These are phyloP conservation scores for Fusarium illudens DNA, from an alignment of 2,329 filamentous ascomycete species.

Conservation along the genomic window DNA sequence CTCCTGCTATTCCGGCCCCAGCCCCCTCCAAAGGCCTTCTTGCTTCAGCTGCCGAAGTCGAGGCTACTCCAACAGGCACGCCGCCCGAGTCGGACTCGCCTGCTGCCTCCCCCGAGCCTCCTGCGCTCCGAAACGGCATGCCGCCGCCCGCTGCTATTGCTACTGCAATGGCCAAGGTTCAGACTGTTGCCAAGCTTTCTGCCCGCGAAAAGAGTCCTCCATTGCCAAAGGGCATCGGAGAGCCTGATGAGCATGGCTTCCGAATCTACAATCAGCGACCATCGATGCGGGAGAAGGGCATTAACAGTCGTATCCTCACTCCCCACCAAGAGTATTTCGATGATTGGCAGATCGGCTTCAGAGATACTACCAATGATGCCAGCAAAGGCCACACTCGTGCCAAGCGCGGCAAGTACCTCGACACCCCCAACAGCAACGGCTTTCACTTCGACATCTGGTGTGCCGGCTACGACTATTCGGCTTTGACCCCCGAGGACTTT, in stretches of 20 bases:
- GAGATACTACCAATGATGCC: constrained; percentile 65
- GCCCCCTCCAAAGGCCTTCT: constrained; percentile 51
- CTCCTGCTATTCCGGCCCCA: constrained; percentile 37
- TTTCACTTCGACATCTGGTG: constrained; percentile 64
- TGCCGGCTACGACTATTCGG: constrained; percentile 61
- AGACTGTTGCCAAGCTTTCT: constrained; percentile 40
- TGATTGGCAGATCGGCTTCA: constrained; percentile 66
- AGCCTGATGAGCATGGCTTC: constrained; percentile 62
- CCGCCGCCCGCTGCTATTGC: constrained; percentile 10
- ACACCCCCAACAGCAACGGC: constrained; percentile 62
- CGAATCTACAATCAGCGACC: constrained; percentile 54
- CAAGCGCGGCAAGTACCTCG: constrained; percentile 62
- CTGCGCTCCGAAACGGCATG: constrained; percentile 40
- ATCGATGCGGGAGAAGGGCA: constrained; percentile 52
- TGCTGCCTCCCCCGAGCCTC: constrained; percentile 49
- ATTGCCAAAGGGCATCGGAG: constrained; percentile 51
- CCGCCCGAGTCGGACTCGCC: constrained; percentile 49
- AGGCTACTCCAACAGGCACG: constrained; percentile 47
- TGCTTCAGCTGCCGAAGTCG: constrained; percentile 50
- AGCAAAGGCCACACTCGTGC: constrained; percentile 61
- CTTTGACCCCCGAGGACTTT: constrained; percentile 58
- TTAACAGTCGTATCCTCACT: constrained; percentile 62
- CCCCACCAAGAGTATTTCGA: constrained; percentile 59
- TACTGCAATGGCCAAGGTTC: constrained; percentile 37
- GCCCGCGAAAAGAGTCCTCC: constrained; percentile 51